Evolutionary conservation across 2,329 filamentous ascomycete species (phyloP).

Genomic region (Neofusicoccum sp.): DNA sequence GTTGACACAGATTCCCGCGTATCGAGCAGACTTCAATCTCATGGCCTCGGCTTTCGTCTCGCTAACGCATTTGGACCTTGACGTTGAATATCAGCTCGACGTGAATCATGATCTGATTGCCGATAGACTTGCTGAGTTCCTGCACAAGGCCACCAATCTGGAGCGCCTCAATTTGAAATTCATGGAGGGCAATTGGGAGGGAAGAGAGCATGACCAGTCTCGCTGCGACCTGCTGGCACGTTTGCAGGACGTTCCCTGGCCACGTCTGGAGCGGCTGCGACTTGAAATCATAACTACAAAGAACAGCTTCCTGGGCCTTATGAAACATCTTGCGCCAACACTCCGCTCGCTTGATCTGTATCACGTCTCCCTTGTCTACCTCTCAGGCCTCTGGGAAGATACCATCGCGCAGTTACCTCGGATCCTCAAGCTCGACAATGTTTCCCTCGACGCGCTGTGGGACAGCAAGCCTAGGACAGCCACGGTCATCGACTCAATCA

Average conservation of each 20-base stretch:
- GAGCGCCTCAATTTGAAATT: neutral
- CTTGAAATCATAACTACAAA: neutral
- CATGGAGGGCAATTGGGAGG: neutral
- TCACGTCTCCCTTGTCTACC: neutral
- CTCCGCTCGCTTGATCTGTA: neutral
- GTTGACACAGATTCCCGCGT: neutral
- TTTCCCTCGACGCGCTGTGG: neutral
- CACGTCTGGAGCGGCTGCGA: neutral
- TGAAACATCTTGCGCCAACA: neutral
- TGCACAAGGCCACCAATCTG: neutral
- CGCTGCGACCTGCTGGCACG: neutral
- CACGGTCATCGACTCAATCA: neutral
- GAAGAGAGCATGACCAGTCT: neutral
- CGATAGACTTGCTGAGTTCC: neutral
- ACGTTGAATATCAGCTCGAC: neutral
- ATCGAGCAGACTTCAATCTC: neutral
- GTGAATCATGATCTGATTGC: neutral
- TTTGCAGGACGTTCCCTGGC: neutral
- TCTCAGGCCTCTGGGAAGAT: neutral
- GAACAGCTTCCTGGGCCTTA: neutral
- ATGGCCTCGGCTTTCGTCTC: neutral
- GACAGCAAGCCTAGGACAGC: neutral
- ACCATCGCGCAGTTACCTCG: neutral
- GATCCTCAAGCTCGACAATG: neutral
- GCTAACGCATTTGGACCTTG: neutral